Conservation (phyloP, 73 alveolate species). For the Stentor roeselii region DNA sequence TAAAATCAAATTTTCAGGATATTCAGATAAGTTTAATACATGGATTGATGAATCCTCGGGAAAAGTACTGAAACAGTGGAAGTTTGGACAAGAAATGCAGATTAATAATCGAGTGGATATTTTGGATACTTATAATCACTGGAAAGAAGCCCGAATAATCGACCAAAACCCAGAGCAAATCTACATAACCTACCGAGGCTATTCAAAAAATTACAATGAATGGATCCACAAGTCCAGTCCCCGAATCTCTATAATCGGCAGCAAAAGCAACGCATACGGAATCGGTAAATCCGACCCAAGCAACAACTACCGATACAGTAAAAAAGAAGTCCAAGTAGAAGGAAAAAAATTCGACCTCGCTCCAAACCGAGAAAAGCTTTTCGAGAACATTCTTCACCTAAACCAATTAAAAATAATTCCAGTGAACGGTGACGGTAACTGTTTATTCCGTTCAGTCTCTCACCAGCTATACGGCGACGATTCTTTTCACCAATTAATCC, state of each 20-base stretch:
- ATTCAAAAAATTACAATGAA: conserved; percentile 20
- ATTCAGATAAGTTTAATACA: conserved; percentile 40
- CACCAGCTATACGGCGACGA: conserved; percentile 92
- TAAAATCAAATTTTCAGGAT: conserved; percentile 50
- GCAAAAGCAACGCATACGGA: conserved; percentile 45
- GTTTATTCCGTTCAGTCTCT: conserved; percentile 93
- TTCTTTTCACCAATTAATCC: conserved; percentile 63
- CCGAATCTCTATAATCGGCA: conserved; percentile 48
- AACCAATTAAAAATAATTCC: conserved; percentile 46
- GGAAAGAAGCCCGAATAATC: neutral
- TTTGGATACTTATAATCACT: neutral
- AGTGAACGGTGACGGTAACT: conserved; percentile 96
- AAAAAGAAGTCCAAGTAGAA: conserved; percentile 26
- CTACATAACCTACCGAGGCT: conserved; percentile 19
- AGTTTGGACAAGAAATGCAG: neutral
- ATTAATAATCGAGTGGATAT: conserved; percentile 1
- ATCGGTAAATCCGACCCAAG: conserved; percentile 33
- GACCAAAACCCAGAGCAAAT: neutral
- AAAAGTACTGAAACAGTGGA: conserved; percentile 17
- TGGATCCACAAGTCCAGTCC: conserved; percentile 11
- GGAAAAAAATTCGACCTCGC: neutral
- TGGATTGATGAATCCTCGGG: neutral
- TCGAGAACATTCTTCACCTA: conserved; percentile 27
- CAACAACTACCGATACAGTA: neutral
- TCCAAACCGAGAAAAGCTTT: conserved; percentile 25